phyloP scores from a whole-genome alignment of 352 stramenopile species.

The Thalassiosira delicatula region DNA sequence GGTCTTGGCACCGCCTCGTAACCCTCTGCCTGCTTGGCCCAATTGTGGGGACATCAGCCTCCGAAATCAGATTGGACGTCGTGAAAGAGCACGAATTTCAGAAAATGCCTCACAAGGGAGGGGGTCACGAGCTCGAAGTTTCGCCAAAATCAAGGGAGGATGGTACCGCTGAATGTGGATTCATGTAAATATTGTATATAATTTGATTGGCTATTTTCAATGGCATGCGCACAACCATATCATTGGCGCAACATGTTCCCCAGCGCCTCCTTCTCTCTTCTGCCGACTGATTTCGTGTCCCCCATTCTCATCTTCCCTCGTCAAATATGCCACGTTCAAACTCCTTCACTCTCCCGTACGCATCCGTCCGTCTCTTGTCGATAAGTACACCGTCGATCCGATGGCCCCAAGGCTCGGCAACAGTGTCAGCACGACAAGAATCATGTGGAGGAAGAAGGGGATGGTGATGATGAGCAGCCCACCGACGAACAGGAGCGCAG shows the following conservation, averaged over 20 bases:
- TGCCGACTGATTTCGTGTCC: conserved; percentile 13
- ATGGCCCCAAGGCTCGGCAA: conserved; percentile 12
- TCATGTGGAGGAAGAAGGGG: conserved; percentile 73
- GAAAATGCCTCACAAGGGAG: too few relatives aligned
- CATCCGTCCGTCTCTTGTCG: conserved; percentile 59
- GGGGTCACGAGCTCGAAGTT: too few relatives aligned
- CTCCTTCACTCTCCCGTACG: conserved; percentile 85
- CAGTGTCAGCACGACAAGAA: conserved; percentile 51
- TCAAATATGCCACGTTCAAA: conserved; percentile 70
- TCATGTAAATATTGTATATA: too few relatives aligned
- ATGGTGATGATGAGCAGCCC: conserved; percentile 67
- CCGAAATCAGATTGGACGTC: too few relatives aligned
- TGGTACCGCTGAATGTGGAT: too few relatives aligned
- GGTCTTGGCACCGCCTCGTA: too few relatives aligned
- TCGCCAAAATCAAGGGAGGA: too few relatives aligned
- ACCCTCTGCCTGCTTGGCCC: too few relatives aligned
- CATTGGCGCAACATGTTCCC: conserved; percentile 11
- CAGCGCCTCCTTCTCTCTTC: conserved; percentile 29
- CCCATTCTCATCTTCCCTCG: conserved; percentile 48
- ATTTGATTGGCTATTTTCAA: too few relatives aligned
- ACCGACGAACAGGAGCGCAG: conserved; percentile 57
- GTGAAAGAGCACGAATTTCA: too few relatives aligned
- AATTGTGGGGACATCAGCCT: too few relatives aligned
- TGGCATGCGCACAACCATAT: too few relatives aligned
- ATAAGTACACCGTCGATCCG: conserved; percentile 56